Base-by-base conservation (phyloP, 2,329 filamentous ascomycete species). In the Aspergillus ruber region DNA sequence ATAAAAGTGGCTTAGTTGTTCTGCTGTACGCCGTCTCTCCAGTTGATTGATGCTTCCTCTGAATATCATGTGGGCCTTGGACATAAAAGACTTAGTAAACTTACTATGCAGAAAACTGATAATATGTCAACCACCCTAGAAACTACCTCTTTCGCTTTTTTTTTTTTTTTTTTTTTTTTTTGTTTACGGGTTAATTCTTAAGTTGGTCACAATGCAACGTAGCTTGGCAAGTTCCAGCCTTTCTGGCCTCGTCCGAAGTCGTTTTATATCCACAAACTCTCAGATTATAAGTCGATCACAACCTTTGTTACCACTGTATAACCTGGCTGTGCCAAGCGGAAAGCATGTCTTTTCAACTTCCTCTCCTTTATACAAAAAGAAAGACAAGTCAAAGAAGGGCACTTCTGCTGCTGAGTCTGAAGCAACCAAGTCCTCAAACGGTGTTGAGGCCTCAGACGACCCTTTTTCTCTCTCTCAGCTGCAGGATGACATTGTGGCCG, bases 391-490 rank as follows among this genome's bases (percentile, higher is more conserved):
- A 58, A 74, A 74, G 44, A 72, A 72, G 45, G 66, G 68, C 27
- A 63, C 70, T 17, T 57, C 63, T 33, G 56, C 66, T 17, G 57
- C 62, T 15, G 49, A 53, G 12, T 20, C 36, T 7, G 36, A 39
- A 12, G 62, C 61, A 48, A 57, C 62, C 42, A 65, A 35, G 50
- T 18, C 49, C 47, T 64, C 69, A 42, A 67, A 69, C 43, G 56
- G 64, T 42, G 61, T 54, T 4, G 47, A 57, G 42, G 40, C 57
- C n/a, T 50, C 57, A 8, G 62, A 74, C 47, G 80, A 86, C 58
- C 79, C 82, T 1, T 79, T 75, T 59, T 81, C 86, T 64, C 78
- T 86, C 56, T 74, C 77, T 4, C 65, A 69, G 8, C 69, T 87
- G 3, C 74, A 84, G 52, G 58, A 69, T 0, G 74, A 78, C 8